A percentile compares a stretch with the other conserved stretches of the same genome.
phyloP scores from a whole-genome alignment of 2,329 filamentous ascomycete species.

The Parascedosporium putredinis region DNA sequence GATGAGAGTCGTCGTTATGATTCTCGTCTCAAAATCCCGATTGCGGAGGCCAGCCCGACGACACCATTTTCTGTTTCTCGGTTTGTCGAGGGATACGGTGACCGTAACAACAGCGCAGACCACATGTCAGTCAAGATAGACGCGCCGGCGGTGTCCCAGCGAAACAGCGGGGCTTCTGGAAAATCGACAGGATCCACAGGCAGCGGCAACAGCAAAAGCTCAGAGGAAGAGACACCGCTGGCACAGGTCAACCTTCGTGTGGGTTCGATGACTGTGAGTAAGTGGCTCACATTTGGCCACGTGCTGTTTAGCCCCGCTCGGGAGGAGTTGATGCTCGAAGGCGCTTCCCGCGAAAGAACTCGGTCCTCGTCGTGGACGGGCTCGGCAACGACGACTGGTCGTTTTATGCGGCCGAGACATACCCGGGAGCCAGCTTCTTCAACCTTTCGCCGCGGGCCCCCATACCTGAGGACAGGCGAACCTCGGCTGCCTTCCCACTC shows the following conservation, averaged over 20 bases:
- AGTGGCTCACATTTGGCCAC: constrained; percentile 78
- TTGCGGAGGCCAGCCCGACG: constrained; percentile 23
- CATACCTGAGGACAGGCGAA: constrained; percentile 32
- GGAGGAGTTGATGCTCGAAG: constrained; percentile 49
- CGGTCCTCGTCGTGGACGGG: constrained; percentile 69
- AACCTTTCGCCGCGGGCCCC: constrained; percentile 56
- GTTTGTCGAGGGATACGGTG: constrained; percentile 16
- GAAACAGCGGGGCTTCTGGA: constrained; percentile 12
- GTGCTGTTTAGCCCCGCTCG: constrained; percentile 73
- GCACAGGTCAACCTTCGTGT: constrained; percentile 68
- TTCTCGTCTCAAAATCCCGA: not conserved
- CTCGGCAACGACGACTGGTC: constrained; percentile 86
- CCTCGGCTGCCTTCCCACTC: constrained; percentile 36
- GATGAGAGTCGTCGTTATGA: no score
- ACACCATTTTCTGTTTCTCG: constrained; percentile 33
- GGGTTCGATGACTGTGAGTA: constrained; percentile 75
- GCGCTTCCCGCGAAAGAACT: constrained; percentile 36
- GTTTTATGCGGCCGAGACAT: constrained; percentile 73
- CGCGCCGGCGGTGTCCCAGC: constrained; percentile 13
- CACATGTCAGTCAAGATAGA: constrained; percentile 19
- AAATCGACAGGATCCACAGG: constrained; percentile 28
- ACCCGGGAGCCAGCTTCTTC: constrained; percentile 64
- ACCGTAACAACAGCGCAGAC: constrained; percentile 14
- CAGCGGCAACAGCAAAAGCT: constrained; percentile 34
- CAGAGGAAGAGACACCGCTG: constrained; percentile 50